Evolutionary conservation across 768 basidiomycete genomes (phyloP).

Genomic region (Porphyrellus cyaneotinctus): DNA sequence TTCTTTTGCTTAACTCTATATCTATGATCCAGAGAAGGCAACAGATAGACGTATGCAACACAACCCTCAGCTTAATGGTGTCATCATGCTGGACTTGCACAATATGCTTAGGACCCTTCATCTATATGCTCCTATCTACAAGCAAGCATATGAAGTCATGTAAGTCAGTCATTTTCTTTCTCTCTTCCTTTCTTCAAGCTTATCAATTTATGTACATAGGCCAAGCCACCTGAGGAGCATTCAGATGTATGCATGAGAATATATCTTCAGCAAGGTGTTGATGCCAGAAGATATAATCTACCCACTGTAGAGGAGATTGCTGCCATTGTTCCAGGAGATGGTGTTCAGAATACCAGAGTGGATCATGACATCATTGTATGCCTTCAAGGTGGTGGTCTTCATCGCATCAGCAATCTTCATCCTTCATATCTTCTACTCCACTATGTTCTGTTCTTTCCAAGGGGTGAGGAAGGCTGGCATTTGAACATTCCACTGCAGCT

Average conservation of each 20-base stretch:
- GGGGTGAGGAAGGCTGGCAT: too few species aligned
- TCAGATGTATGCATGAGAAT: constrained; percentile 9
- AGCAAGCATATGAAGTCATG: too few species aligned
- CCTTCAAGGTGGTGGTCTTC: constrained; percentile 21
- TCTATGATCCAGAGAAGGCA: constrained; percentile 37
- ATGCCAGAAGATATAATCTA: constrained; percentile 40
- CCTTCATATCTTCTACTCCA: constrained; percentile 39
- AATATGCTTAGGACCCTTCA: constrained; percentile 15
- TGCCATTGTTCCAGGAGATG: constrained; percentile 37
- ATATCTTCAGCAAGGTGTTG: constrained; percentile 9
- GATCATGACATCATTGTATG: constrained; percentile 35
- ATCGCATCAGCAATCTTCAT: constrained; percentile 34
- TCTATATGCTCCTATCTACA: constrained; percentile 29
- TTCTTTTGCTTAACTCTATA: constrained; percentile 39
- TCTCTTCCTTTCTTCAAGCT: too few species aligned
- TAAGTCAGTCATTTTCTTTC: background rate
- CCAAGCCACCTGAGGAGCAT: constrained; percentile 17
- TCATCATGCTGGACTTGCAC: too few species aligned
- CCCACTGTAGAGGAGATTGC: constrained; percentile 43
- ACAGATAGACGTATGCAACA: constrained; percentile 20
- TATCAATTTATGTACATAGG: background rate
- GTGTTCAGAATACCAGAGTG: constrained; percentile 3
- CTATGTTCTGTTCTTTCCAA: constrained; percentile 44
- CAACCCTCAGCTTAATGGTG: constrained; percentile 23
- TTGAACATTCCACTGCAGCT: constrained; percentile 11